These are phyloP conservation scores for Colletotrichum tanaceti DNA, from an alignment of 2,329 filamentous ascomycete species.

Conservation along the genomic window DNA sequence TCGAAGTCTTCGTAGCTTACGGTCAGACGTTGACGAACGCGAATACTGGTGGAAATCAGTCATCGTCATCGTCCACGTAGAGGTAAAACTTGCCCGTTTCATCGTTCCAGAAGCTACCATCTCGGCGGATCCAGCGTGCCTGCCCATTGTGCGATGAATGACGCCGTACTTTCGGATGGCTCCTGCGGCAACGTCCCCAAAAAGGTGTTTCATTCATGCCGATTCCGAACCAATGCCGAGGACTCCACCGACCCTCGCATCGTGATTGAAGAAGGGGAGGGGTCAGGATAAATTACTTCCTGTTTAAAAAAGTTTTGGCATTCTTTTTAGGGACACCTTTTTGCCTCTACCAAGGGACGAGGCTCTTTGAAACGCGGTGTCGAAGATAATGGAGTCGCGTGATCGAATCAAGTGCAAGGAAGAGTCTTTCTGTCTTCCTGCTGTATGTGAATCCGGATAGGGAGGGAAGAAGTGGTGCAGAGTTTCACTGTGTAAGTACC, in stretches of 20 bases:
- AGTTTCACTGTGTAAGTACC: background rate
- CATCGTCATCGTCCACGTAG: constrained; percentile 52
- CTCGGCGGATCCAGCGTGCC: constrained; percentile 52
- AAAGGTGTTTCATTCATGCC: constrained; percentile 44
- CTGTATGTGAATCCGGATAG: background rate
- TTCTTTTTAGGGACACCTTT: constrained; percentile 54
- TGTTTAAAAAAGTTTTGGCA: background rate
- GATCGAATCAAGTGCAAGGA: background rate
- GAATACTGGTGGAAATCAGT: constrained; percentile 24
- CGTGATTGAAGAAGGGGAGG: constrained; percentile 40
- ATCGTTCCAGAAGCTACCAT: constrained; percentile 55
- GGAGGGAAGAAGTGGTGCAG: background rate
- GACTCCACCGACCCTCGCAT: constrained; percentile 48
- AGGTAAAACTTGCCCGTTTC: constrained; percentile 57
- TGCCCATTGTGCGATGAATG: constrained; percentile 53
- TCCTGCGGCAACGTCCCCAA: constrained; percentile 45
- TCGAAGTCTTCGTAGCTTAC: constrained; percentile 47
- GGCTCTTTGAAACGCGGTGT: constrained; percentile 36
- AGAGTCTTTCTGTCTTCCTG: background rate
- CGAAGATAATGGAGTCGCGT: background rate
- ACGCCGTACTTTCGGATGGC: constrained; percentile 47
- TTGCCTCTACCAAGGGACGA: constrained; percentile 58
- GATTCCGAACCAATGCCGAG: constrained; percentile 31
- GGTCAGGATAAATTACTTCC: background rate
- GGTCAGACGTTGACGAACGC: constrained; percentile 40